These are phyloP conservation scores for Raffaelea ambrosiae DNA, from an alignment of 2,329 filamentous ascomycete species.

Conservation along the genomic window DNA sequence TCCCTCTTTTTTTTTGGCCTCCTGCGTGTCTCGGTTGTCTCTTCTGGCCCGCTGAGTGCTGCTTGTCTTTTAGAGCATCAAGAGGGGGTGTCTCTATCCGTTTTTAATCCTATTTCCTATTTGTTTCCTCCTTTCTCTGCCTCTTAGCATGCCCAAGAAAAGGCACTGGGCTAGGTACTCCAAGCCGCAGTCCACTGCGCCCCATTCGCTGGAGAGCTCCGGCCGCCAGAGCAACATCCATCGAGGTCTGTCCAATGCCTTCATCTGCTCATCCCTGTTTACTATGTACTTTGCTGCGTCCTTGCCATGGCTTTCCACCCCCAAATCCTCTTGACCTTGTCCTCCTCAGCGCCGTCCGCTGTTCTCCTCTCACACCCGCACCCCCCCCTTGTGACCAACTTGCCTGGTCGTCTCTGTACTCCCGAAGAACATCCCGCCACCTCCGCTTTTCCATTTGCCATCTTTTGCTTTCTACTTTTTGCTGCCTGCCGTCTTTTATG, in stretches of 20 bases:
- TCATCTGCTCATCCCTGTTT: not conserved
- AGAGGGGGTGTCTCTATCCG: too few species aligned
- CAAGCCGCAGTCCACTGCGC: slow-evolving; percentile 48
- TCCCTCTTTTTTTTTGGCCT: not conserved
- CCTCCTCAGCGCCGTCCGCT: not conserved
- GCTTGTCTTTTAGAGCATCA: not conserved
- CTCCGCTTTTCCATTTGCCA: too few species aligned
- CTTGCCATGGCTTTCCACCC: not conserved
- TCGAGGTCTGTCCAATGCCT: slow-evolving; percentile 10
- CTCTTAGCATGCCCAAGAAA: slow-evolving; percentile 52
- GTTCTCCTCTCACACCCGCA: not conserved
- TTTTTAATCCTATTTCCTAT: not conserved
- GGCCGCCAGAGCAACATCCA: slow-evolving; percentile 11
- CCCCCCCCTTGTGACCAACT: not conserved
- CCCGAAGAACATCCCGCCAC: too few species aligned
- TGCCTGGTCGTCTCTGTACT: too few species aligned
- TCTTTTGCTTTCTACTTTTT: too few species aligned
- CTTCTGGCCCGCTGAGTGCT: not conserved
- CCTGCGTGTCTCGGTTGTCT: not conserved
- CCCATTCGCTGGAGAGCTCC: slow-evolving; percentile 37
- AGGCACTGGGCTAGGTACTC: slow-evolving; percentile 45
- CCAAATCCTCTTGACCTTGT: slow-evolving; percentile 2
- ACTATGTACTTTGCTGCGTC: not conserved
- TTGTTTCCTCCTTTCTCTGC: not conserved
- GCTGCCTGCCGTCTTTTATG: too few species aligned